Evolutionary conservation across 1,284 basidiomycete species (phyloP), one percentile per base, ranked within the genome.

Genomic region (Anthracocystis panici-leucophaei): DNA sequence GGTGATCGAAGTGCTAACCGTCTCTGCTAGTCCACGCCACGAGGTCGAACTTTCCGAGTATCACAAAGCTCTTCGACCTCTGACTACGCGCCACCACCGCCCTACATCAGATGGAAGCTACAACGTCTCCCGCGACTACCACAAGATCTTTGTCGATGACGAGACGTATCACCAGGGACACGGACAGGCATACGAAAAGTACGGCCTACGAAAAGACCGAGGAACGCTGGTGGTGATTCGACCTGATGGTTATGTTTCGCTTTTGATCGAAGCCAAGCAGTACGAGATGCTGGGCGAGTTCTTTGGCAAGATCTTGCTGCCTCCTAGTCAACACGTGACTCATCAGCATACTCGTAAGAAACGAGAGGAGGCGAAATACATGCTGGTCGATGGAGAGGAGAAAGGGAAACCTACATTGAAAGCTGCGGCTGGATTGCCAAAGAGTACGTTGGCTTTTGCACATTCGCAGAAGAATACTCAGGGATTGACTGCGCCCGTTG

Each of bases 111-210:
- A 59, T 53, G 60, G 57, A n/a, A 63, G 40, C 25, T 69, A 63
- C 53, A 69, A 69, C 41, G 21, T 59, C 48, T 69, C 66, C 14
- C 31, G 33, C 2, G 66, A 69, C 55, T 69, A 69, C 33, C 66
- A 69, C 57, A 70, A 72, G 69, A 62, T 72, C 49, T 70, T 60
- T 60, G 63, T 65, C 21, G 65, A 68, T 23, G 61, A 69, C 35
- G 58, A 61, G 18, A 58, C 71, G 14, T 69, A 75, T 29, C 62
- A 75, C 40, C 42, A 69, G n/a, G 66, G 62, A 9, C 59, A 70
- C 21, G 71, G 66, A 7, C 57, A 55, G 2, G 71, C 71, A 1
- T 75, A 70, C 23, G 31, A 56, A 5, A 65, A 62, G 50, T 75
- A 65, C 41, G 71, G 71, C 1, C 3, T 75, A 18, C 33, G 35